Percentiles rank a stretch among this genome's conserved stretches.
phyloP scores from a whole-genome alignment of 1,139 yeast genomes.

The Lodderomyces parapsilosis region DNA sequence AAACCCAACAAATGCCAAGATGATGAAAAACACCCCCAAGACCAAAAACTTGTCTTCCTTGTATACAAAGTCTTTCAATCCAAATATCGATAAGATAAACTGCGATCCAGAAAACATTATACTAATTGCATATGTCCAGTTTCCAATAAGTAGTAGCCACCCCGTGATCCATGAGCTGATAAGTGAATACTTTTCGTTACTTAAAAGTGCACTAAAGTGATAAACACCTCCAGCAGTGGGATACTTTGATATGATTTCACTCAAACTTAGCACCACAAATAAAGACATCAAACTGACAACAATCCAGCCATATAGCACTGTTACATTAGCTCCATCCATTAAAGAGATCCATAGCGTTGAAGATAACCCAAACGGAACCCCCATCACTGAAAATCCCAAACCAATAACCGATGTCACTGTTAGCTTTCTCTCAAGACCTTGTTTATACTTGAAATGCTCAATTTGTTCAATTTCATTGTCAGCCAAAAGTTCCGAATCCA shows the following conservation, averaged over 20 bases:
- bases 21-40: conserved; percentile 51
- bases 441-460: conserved; percentile 71
- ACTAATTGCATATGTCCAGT: conserved; percentile 74
- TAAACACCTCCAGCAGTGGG: conserved; percentile 77
- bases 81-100: conserved; percentile 62
- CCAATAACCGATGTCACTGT: conserved; percentile 70
- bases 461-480: conserved; percentile 57
- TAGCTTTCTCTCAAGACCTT: conserved; percentile 62
- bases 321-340: conserved; percentile 71
- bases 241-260: conserved; percentile 71
- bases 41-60: conserved; percentile 58
- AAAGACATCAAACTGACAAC: conserved; percentile 60
- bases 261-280: conserved; percentile 62
- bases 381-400: conserved; percentile 73
- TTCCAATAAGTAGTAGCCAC: conserved; percentile 70
- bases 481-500: conserved; percentile 17
- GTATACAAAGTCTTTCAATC: conserved; percentile 57
- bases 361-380: conserved; percentile 74
- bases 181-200: conserved; percentile 54
- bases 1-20: conserved; percentile 60
- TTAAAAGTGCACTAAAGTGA: conserved; percentile 70
- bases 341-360: conserved; percentile 68
- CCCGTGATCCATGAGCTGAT: conserved; percentile 74
- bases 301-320: conserved; percentile 70
- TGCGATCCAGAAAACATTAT: conserved; percentile 76